phyloP scores from a whole-genome alignment of 1,139 yeast genomes.

The Arxiozyma slooffiae region DNA sequence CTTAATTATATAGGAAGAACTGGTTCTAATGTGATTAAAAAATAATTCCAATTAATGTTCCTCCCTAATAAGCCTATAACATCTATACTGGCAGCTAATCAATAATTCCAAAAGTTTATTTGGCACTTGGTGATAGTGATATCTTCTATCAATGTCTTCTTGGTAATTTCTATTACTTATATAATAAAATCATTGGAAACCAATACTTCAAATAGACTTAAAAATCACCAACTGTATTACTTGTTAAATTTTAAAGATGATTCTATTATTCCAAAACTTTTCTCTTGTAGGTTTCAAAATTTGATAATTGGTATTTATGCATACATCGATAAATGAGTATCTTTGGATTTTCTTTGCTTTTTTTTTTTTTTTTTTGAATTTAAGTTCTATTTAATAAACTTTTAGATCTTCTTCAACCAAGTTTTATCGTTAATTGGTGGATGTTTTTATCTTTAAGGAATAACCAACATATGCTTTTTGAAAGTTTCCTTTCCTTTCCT shows the following conservation, averaged over 20 bases:
- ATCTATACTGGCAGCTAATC: conserved; percentile 84
- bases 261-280: no score
- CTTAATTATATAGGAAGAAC: conserved; percentile 59
- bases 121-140: conserved; percentile 57
- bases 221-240: conserved; percentile 52
- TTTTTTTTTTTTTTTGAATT: no score
- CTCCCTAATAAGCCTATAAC: conserved; percentile 86
- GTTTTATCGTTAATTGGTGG: no score
- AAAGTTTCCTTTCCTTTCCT: neutral
- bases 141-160: conserved; percentile 72
- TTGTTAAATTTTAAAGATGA: conserved; percentile 53
- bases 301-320: no score
- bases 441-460: no score
- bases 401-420: neutral
- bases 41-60: conserved; percentile 85
- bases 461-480: neutral
- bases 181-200: conserved; percentile 55
- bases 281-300: neutral
- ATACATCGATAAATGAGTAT: no score
- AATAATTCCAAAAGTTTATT: conserved; percentile 51
- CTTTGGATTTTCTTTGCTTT: no score
- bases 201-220: conserved; percentile 62
- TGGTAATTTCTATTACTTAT: conserved; percentile 74
- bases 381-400: no score
- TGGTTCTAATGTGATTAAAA: conserved; percentile 76